A percentile compares a stretch with the other conserved stretches of the same genome.
Evolutionary conservation across 495 filamentous ascomycete genomes (phyloP).

Genomic region (Aspergillus avenaceus): DNA sequence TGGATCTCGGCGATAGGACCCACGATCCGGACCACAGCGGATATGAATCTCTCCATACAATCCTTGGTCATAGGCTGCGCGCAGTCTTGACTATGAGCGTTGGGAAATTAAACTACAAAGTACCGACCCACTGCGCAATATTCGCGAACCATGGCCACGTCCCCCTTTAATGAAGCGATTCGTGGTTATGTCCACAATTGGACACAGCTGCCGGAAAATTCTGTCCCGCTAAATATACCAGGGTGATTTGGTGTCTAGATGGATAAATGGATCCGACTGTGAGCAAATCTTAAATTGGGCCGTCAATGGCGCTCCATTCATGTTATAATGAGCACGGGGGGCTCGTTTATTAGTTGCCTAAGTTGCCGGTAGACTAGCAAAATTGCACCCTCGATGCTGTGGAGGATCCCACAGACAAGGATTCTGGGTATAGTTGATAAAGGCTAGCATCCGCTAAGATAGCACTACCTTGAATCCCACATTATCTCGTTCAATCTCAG

Average conservation of each 20-base stretch:
- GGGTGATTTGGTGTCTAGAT: not conserved
- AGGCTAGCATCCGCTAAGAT: not conserved
- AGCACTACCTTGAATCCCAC: slow-evolving; percentile 55
- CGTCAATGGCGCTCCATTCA: not conserved
- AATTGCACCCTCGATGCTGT: not conserved
- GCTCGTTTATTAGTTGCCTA: not conserved
- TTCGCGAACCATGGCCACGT: not conserved
- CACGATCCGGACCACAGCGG: not conserved
- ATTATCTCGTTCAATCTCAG: slow-evolving; percentile 74
- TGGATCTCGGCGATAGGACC: slow-evolving; percentile 16
- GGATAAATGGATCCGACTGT: too few species aligned
- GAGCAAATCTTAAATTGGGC: too few species aligned
- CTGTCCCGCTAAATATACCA: not conserved
- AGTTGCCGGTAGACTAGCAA: too few species aligned
- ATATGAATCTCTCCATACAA: too few species aligned
- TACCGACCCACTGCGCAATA: slow-evolving; percentile 1
- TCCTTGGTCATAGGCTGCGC: not conserved
- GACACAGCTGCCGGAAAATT: not conserved
- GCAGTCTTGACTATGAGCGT: slow-evolving; percentile 1
- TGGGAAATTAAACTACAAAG: slow-evolving; percentile 8
- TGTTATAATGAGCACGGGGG: not conserved
- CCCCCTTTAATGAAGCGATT: not conserved
- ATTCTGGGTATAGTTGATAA: not conserved
- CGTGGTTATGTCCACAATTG: not conserved
- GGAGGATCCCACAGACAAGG: not conserved